These are phyloP conservation scores for Daldinia concentrica DNA, from an alignment of 495 filamentous ascomycete species.

Conservation along the genomic window DNA sequence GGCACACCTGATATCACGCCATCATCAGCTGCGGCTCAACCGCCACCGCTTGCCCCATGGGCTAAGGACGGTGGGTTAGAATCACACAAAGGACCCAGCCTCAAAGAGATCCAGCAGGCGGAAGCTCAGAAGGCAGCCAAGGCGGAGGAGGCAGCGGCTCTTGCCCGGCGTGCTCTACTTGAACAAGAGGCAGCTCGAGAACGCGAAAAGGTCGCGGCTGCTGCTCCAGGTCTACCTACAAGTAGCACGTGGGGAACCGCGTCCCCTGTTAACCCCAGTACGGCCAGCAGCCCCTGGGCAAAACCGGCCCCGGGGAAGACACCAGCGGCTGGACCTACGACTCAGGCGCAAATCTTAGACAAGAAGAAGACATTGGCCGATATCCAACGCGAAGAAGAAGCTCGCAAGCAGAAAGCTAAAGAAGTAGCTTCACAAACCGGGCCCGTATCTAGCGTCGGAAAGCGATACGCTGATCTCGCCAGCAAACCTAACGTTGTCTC, in stretches of 20 bases:
- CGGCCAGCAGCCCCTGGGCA: slow-evolving; percentile 69
- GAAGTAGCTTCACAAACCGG: slow-evolving; percentile 61
- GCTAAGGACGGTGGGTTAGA: slow-evolving; percentile 80
- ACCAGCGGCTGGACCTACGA: slow-evolving; percentile 39
- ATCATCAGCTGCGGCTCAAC: slow-evolving; percentile 51
- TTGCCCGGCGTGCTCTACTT: slow-evolving; percentile 76
- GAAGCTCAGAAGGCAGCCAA: slow-evolving; percentile 95
- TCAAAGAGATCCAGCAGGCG: slow-evolving; percentile 96
- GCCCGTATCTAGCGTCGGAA: slow-evolving; percentile 66
- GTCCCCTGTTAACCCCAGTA: slow-evolving; percentile 63
- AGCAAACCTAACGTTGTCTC: slow-evolving; percentile 66
- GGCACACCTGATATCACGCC: slow-evolving; percentile 70
- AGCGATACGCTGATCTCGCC: slow-evolving; percentile 95
- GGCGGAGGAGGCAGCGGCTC: slow-evolving; percentile 82
- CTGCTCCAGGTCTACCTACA: slow-evolving; percentile 81
- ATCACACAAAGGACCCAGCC: slow-evolving; percentile 83
- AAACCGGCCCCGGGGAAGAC: slow-evolving; percentile 62
- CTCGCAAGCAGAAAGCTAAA: slow-evolving; percentile 79
- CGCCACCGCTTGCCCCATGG: slow-evolving; percentile 88
- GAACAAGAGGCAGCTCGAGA: slow-evolving; percentile 80
- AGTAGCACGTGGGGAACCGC: slow-evolving; percentile 90
- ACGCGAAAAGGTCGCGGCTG: slow-evolving; percentile 69
- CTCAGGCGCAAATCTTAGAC: slow-evolving; percentile 55
- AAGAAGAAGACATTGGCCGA: slow-evolving; percentile 92
- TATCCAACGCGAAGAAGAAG: slow-evolving; percentile 96